These are phyloP conservation scores for Albatrellus ellisii DNA, from an alignment of 768 basidiomycete genomes.

Conservation along the genomic window DNA sequence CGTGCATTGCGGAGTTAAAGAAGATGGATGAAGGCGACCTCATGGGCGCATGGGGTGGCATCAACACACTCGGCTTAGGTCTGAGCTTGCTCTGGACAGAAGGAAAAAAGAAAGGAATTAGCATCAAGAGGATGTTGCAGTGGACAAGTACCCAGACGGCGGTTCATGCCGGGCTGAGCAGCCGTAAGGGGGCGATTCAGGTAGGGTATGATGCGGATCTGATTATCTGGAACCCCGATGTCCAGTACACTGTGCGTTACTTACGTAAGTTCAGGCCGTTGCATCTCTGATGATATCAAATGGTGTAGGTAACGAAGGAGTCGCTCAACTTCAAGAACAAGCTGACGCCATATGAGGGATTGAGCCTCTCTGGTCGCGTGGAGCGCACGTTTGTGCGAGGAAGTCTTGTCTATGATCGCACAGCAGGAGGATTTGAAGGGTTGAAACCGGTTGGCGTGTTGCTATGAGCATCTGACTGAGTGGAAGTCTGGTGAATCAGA, in stretches of 20 bases:
- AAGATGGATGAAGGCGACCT: constrained; percentile 63
- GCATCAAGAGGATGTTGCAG: constrained; percentile 49
- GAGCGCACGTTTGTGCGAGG: constrained; percentile 75
- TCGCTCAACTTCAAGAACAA: constrained; percentile 86
- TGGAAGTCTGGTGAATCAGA: no score
- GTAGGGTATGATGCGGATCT: constrained; percentile 81
- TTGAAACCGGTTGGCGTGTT: constrained; percentile 13
- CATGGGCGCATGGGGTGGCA: constrained; percentile 91
- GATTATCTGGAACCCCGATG: constrained; percentile 66
- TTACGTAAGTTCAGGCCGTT: constrained; percentile 22
- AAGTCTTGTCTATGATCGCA: constrained; percentile 41
- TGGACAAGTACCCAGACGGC: constrained; percentile 74
- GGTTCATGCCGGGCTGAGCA: constrained; percentile 59
- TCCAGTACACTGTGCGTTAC: no score
- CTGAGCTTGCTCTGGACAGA: constrained; percentile 87
- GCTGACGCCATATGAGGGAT: constrained; percentile 79
- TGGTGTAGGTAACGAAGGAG: constrained; percentile 57
- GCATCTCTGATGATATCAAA: background rate
- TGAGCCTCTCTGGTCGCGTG: constrained; percentile 54
- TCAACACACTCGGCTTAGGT: constrained; percentile 84
- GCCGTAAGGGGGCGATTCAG: constrained; percentile 56
- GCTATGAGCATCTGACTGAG: constrained; percentile 3
- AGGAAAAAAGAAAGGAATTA: constrained; percentile 41
- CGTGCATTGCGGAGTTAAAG: constrained; percentile 77
- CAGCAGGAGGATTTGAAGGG: constrained; percentile 17